Evolutionary conservation across 306 rosid species (phyloP).

Genomic region (Cicer yamashitae): DNA sequence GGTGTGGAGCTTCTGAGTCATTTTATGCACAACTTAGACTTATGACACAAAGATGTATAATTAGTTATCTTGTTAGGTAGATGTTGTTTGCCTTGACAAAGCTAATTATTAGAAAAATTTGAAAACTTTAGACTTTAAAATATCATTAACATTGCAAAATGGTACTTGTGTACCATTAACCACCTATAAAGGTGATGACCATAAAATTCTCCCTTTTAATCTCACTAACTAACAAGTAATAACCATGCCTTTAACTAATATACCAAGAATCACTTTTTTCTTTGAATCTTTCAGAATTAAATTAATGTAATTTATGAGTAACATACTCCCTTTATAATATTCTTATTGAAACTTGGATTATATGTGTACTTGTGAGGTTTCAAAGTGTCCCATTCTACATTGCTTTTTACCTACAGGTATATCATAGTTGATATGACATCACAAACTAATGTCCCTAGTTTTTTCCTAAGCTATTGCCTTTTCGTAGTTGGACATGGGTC

Average conservation of each 20-base stretch:
- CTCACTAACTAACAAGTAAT: neutral
- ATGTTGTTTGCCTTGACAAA: too few relatives aligned
- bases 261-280: neutral
- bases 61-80: too few relatives aligned
- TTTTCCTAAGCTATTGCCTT: conserved; percentile 33
- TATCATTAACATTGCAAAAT: too few relatives aligned
- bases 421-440: conserved; percentile 47
- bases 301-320: conserved; percentile 11
- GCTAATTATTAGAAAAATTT: too few relatives aligned
- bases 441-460: conserved; percentile 38
- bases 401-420: conserved; percentile 22
- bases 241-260: neutral
- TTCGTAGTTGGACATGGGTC: conserved; percentile 45
- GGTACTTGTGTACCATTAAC: too few relatives aligned
- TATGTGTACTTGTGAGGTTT: conserved; percentile 4
- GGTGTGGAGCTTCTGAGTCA: too few relatives aligned
- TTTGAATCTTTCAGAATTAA: neutral
- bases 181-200: too few relatives aligned
- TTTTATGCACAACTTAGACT: too few relatives aligned
- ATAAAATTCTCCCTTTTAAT: too few relatives aligned
- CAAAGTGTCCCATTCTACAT: conserved; percentile 27
- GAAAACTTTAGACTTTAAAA: too few relatives aligned
- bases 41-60: too few relatives aligned
- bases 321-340: neutral
- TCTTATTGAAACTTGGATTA: conserved; percentile 11